Evolutionary conservation across 345 rosid genomes (phyloP), one percentile per base, ranked within the genome.

Genomic region (Melaleuca quinquenervia): DNA sequence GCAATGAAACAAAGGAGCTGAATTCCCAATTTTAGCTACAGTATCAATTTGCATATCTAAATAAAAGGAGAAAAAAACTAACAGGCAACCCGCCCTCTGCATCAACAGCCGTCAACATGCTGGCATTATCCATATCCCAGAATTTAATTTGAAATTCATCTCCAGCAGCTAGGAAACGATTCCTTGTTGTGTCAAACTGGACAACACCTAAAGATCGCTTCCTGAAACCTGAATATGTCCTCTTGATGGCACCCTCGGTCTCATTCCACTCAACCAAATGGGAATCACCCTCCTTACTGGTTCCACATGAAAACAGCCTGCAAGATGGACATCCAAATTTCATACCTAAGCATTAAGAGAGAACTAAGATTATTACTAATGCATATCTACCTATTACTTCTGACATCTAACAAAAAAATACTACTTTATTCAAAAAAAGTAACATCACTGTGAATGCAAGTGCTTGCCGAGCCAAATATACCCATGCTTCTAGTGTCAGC

Each of bases 271-370:
- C 95, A 85, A 92, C 94, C 32, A 94, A 88, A 84, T 89, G 89
- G 44, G 95, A 93, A 58, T 93, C 94, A 22, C 97, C 95, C 3
- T 92, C 96, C 89, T 92, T 93, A 88, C 92, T 94, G 75, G 95
- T 93, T 62, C 95, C 96, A 82, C 96, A 94, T 27, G 95, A 94
- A 85, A 94, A 94, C 27, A 94, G 89, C 91, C 96, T 93, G 86
- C 86, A 88, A 45, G 80, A 52, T 53, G 32, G 48, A 13, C 54
- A 83, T n/a, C 60, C n/a, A 82, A 82, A 52, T 50, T n/a, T n/a
- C 56, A 50, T 15, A 32, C 55, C 52, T 20, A 36, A 83, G 60
- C 84, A 83, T 53, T 36, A 36, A 51, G 15, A 83, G 22, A 82
- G 44, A 27, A 22, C 84, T 11, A 48, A 70, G 45, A 70, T 62